Percentiles rank a stretch among this genome's conserved stretches.
phyloP scores from a whole-genome alignment of 2,329 filamentous ascomycete genomes.

The Coleophoma crateriformis region DNA sequence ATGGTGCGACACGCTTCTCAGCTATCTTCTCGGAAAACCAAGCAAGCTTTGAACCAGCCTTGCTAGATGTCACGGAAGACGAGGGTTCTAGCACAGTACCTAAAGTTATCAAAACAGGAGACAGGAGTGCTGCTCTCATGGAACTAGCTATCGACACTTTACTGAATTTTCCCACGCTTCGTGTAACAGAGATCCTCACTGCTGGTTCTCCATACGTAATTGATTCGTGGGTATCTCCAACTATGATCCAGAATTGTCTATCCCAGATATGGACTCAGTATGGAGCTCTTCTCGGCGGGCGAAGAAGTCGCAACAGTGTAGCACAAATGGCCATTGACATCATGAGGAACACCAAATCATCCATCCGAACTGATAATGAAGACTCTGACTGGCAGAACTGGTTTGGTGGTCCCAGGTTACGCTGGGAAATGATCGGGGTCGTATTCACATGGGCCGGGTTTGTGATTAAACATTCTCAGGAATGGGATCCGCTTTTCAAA shows the following conservation, averaged over 20 bases:
- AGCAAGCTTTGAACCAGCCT: background rate
- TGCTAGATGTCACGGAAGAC: background rate
- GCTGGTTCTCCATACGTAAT: background rate
- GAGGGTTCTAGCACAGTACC: background rate
- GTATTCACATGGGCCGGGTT: background rate
- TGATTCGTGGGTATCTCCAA: background rate
- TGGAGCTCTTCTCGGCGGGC: background rate
- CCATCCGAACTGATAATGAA: background rate
- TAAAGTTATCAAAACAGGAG: background rate
- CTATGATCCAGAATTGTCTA: background rate
- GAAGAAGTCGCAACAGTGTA: background rate
- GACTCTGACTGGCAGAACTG: background rate
- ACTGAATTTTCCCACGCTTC: constrained; percentile 3
- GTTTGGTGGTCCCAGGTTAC: background rate
- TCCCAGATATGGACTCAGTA: background rate
- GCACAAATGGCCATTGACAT: background rate
- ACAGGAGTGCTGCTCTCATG: background rate
- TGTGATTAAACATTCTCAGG: background rate
- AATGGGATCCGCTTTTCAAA: background rate
- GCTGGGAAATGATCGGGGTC: background rate
- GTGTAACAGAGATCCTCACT: constrained; percentile 3
- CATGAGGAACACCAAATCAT: background rate
- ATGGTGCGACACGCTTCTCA: background rate
- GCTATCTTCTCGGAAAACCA: background rate
- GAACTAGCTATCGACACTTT: constrained; percentile 7